Evolutionary conservation across 1,284 basidiomycete genomes (phyloP).

Genomic region (Moesziomyces sp.): DNA sequence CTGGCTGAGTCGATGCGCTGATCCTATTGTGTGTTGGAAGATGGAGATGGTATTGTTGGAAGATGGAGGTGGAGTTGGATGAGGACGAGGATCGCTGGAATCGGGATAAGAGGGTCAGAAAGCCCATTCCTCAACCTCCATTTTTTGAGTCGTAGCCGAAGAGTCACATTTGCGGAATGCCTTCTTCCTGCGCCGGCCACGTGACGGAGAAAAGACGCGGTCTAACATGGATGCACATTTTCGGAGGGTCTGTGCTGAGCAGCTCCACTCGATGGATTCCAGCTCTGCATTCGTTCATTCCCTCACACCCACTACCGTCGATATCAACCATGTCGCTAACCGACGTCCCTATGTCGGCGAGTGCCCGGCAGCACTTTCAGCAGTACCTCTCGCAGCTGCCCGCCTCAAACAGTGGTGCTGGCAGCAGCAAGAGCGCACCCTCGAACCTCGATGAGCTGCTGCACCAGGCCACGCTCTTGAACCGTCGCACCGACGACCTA

Average conservation of each 20-base stretch:
- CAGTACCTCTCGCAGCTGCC: conserved; percentile 25
- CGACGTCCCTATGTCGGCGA: conserved; percentile 13
- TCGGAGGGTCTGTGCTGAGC: conserved; percentile 12
- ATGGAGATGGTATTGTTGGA: background rate
- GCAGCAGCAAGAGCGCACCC: background rate
- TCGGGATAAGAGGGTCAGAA: background rate
- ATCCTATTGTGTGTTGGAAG: background rate
- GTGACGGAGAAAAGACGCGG: background rate
- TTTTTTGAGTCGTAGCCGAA: background rate
- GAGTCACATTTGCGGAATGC: background rate
- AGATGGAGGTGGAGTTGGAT: background rate
- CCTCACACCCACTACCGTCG: background rate
- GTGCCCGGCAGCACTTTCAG: conserved; percentile 21
- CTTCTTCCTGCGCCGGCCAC: conserved; percentile 4
- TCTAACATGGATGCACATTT: conserved; percentile 3
- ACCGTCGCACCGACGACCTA: conserved; percentile 10
- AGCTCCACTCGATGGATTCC: conserved; percentile 6
- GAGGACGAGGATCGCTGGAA: background rate
- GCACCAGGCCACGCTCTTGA: conserved; percentile 5
- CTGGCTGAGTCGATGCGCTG: background rate
- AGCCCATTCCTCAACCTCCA: background rate
- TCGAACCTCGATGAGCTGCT: conserved; percentile 11
- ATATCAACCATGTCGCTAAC: background rate
- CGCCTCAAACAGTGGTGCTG: conserved; percentile 1
- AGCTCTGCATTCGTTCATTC: background rate